These are phyloP conservation scores for Candida pini DNA, from an alignment of 805 yeast genomes.

Conservation along the genomic window DNA sequence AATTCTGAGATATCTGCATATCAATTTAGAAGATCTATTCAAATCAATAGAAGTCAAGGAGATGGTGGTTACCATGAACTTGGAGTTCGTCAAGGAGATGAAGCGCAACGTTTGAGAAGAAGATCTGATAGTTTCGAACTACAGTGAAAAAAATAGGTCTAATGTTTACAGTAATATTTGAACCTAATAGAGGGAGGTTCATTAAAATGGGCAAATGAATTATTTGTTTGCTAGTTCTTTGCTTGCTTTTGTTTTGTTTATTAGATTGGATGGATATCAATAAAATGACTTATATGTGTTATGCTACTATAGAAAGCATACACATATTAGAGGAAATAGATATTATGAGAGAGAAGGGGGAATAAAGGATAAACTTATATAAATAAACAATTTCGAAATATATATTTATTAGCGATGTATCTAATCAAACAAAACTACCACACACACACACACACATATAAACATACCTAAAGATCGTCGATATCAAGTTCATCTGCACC, in stretches of 20 bases:
- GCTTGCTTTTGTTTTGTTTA: neutral
- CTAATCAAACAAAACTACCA: too few relatives aligned
- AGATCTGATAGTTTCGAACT: slow-evolving; percentile 60
- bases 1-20: slow-evolving; percentile 75
- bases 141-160: too few relatives aligned
- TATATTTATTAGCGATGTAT: neutral
- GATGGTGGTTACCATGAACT: slow-evolving; percentile 20
- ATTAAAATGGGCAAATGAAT: neutral
- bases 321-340: neutral
- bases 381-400: neutral
- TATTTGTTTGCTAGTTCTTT: slow-evolving; percentile 3
- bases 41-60: slow-evolving; percentile 40
- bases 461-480: slow-evolving; percentile 71
- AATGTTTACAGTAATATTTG: slow-evolving; percentile 3
- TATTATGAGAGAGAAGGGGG: neutral
- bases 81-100: slow-evolving; percentile 22
- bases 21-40: slow-evolving; percentile 74
- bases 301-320: neutral
- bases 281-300: neutral
- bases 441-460: neutral
- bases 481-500: slow-evolving; percentile 76
- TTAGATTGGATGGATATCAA: too few relatives aligned
- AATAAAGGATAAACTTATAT: neutral
- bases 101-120: slow-evolving; percentile 49
- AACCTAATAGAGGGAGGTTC: neutral